Evolutionary conservation across 129 eudicot species (phyloP).

Genomic region (Artemisia argyi): DNA sequence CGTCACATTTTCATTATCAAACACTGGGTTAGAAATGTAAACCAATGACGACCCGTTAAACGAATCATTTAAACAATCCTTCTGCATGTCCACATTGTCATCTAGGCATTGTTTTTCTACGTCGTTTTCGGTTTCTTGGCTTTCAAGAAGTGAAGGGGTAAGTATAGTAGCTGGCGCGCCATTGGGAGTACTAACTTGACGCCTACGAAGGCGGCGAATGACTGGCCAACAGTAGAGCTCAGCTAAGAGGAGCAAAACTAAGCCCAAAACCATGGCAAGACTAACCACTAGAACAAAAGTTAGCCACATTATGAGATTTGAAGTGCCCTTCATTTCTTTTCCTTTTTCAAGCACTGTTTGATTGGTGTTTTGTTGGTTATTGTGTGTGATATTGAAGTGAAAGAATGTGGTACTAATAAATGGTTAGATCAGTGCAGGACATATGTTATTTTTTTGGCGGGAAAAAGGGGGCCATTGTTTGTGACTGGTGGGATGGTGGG

Average conservation of each 20-base stretch:
- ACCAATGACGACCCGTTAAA: constrained; percentile 34
- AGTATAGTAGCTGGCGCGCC: constrained; percentile 26
- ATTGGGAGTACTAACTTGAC: background rate
- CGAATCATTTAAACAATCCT: constrained; percentile 24
- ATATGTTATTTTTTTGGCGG: constrained; percentile 36
- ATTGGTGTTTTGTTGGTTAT: constrained; percentile 2
- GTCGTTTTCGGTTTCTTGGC: constrained; percentile 22
- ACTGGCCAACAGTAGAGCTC: constrained; percentile 72
- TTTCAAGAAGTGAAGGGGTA: constrained; percentile 14
- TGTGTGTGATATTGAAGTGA: constrained; percentile 21
- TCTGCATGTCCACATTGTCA: constrained; percentile 12
- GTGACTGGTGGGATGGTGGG: background rate
- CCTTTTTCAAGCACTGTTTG: no score
- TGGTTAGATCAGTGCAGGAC: constrained; percentile 18
- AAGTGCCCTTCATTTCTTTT: constrained; percentile 49
- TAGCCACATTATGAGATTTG: constrained; percentile 69
- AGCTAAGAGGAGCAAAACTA: constrained; percentile 63
- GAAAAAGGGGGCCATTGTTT: constrained; percentile 26
- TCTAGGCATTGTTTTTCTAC: constrained; percentile 5
- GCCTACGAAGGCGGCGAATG: constrained; percentile 31
- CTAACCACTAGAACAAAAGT: constrained; percentile 49
- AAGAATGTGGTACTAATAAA: constrained; percentile 28
- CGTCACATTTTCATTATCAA: constrained; percentile 30
- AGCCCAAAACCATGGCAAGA: constrained; percentile 56
- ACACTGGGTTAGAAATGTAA: constrained; percentile 82